Evolutionary conservation across 306 rosid species (phyloP).

Genomic region (Prunus davidiana): DNA sequence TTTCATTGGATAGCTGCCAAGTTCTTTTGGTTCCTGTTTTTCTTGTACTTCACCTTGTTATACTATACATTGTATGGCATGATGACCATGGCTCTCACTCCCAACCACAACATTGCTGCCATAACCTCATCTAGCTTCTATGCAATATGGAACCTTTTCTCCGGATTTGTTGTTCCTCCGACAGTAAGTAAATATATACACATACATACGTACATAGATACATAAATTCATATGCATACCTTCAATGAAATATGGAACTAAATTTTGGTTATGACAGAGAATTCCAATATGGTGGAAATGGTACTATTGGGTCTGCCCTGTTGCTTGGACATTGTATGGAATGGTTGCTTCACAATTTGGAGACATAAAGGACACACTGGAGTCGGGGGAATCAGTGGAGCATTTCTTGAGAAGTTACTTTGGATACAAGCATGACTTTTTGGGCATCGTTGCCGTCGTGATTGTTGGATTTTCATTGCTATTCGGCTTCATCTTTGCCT

Average conservation of each 20-base stretch:
- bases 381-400: constrained; percentile 62
- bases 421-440: constrained; percentile 60
- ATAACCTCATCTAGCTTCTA: constrained; percentile 66
- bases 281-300: constrained; percentile 94
- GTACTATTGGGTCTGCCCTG: constrained; percentile 79
- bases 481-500: constrained; percentile 75
- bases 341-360: constrained; percentile 71
- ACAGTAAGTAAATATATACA: constrained; percentile 40
- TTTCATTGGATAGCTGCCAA: constrained; percentile 60
- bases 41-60: constrained; percentile 73
- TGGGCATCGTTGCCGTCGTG: constrained; percentile 51
- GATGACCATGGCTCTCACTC: constrained; percentile 79
- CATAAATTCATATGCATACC: neutral
- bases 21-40: constrained; percentile 77
- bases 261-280: constrained; percentile 46
- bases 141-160: constrained; percentile 81
- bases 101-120: constrained; percentile 62
- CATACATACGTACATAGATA: neutral
- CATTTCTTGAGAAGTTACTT: constrained; percentile 61
- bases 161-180: constrained; percentile 71
- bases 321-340: constrained; percentile 78
- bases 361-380: constrained; percentile 51
- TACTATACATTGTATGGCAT: constrained; percentile 86
- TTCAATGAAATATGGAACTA: neutral
- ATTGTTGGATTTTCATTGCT: constrained; percentile 52